phyloP scores from a whole-genome alignment of 257 asterid species.

The Perilla frutescens region DNA sequence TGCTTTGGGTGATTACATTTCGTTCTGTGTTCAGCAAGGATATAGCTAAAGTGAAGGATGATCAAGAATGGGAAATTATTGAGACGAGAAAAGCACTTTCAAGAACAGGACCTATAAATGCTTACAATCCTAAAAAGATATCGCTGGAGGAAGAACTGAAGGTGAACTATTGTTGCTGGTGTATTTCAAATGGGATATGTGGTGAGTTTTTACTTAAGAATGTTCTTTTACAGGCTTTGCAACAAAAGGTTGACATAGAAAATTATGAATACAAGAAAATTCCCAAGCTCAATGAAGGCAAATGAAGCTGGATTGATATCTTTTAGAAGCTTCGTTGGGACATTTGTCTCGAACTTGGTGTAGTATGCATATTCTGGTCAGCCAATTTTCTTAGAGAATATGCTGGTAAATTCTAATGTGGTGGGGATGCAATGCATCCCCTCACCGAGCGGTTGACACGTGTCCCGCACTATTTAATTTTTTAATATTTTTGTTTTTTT shows the following conservation, averaged over 20 bases:
- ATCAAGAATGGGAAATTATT: constrained; percentile 90
- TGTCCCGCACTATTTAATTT: too few species aligned
- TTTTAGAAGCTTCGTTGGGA: constrained; percentile 4
- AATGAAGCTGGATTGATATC: constrained; percentile 42
- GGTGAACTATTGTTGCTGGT: constrained; percentile 50
- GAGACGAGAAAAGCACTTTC: constrained; percentile 86
- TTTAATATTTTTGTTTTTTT: too few species aligned
- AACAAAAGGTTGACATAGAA: constrained; percentile 77
- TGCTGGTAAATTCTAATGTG: too few species aligned
- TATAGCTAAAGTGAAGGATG: constrained; percentile 88
- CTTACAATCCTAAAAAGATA: constrained; percentile 78
- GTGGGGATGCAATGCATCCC: too few species aligned
- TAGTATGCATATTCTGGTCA: constrained; percentile 15
- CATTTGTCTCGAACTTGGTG: background rate
- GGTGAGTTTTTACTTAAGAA: background rate
- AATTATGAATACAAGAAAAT: constrained; percentile 87
- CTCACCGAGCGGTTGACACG: too few species aligned
- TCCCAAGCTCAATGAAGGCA: constrained; percentile 65
- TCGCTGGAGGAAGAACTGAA: constrained; percentile 88
- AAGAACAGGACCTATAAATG: constrained; percentile 74
- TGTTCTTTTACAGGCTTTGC: constrained; percentile 62
- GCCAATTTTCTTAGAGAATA: constrained; percentile 1
- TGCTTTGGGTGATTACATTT: background rate
- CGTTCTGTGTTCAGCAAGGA: constrained; percentile 75
- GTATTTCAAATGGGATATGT: constrained; percentile 8